Evolutionary conservation across 768 basidiomycete genomes (phyloP).

Genomic region (Fomitopsis serialis): DNA sequence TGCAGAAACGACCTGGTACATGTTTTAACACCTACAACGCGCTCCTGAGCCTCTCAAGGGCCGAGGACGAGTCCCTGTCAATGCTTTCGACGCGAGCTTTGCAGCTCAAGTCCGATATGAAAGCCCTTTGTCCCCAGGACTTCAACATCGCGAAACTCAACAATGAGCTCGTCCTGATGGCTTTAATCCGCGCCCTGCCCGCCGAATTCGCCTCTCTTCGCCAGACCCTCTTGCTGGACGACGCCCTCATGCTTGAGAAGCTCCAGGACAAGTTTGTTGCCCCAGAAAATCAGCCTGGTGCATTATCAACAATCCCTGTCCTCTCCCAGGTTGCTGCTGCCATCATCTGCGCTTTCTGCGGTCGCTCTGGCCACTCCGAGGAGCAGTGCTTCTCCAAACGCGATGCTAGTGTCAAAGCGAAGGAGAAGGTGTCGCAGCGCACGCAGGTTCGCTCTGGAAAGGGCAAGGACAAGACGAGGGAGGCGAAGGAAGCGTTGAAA

Average conservation of each 20-base stretch:
- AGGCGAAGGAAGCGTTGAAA: neutral
- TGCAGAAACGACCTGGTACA: conserved; percentile 8
- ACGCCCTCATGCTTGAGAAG: conserved; percentile 6
- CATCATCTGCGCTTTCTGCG: conserved; percentile 5
- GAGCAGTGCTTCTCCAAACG: conserved; percentile 6
- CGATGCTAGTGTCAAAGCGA: conserved; percentile 3
- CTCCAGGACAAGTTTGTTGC: conserved; percentile 7
- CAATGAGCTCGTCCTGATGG: neutral
- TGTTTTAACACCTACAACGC: conserved; percentile 12
- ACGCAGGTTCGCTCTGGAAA: neutral
- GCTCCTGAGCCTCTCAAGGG: conserved; percentile 9
- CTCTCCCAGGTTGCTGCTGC: conserved; percentile 3
- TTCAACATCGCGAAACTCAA: neutral
- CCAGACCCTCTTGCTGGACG: conserved; percentile 6
- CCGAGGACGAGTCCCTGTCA: conserved; percentile 9
- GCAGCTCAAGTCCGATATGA: conserved; percentile 8
- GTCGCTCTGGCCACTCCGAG: conserved; percentile 7
- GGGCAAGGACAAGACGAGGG: neutral
- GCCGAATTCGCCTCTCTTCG: neutral
- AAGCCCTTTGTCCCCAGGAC: conserved; percentile 5
- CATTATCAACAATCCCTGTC: neutral
- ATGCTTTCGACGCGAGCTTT: conserved; percentile 3
- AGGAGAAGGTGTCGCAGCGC: neutral
- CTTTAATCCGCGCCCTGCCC: neutral
- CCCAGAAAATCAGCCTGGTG: conserved; percentile 7